These are phyloP conservation scores for Oryza nivara DNA, from an alignment of 176 grass and related monocot species.

Conservation along the genomic window DNA sequence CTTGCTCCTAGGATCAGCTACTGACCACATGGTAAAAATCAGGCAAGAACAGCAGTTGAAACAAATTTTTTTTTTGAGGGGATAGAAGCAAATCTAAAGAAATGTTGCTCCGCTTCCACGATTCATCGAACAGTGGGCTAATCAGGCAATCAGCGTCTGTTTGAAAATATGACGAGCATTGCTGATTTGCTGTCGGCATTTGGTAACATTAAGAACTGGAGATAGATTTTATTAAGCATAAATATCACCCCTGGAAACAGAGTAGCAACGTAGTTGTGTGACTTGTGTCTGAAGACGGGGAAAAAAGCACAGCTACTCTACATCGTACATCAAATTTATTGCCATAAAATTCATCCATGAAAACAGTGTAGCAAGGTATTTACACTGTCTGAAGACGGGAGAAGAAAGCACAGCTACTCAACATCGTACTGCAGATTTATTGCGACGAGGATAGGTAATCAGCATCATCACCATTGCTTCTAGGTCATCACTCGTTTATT, in stretches of 20 bases:
- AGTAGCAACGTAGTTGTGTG: not conserved
- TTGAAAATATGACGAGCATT: not conserved
- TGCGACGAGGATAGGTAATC: not conserved
- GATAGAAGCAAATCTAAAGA: not conserved
- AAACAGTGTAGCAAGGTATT: slow-evolving; percentile 19
- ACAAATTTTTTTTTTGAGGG: not conserved
- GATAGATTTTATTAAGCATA: not conserved
- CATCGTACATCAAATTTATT: slow-evolving; percentile 3
- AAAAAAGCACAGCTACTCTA: not conserved
- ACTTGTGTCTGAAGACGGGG: not conserved
- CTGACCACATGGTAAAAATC: not conserved
- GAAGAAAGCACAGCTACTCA: not conserved
- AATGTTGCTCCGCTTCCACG: not conserved
- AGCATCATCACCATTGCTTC: not conserved
- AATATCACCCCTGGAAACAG: not conserved
- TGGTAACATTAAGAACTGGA: not conserved
- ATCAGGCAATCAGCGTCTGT: not conserved
- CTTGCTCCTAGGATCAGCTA: not conserved
- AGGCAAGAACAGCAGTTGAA: not conserved
- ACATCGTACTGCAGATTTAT: not conserved
- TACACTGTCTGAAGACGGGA: slow-evolving; percentile 3
- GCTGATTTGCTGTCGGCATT: not conserved
- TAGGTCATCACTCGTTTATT: not conserved
- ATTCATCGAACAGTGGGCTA: not conserved
- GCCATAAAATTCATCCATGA: not conserved